Evolutionary conservation across 805 yeast species (phyloP).

Genomic region (Ascoidea tarda): DNA sequence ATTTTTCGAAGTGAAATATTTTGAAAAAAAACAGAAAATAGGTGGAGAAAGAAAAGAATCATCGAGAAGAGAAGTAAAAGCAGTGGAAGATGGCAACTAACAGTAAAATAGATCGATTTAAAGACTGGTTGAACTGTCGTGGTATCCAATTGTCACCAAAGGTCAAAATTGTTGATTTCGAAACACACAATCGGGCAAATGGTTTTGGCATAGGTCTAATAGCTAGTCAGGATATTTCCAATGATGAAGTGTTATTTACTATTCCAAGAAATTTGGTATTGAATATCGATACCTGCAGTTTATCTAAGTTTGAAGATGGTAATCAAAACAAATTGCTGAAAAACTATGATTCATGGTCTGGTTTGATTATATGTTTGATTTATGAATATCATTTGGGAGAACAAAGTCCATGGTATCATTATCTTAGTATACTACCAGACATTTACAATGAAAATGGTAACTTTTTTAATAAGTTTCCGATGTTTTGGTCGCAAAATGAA

Average conservation of each 20-base stretch:
- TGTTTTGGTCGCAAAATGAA: conserved; percentile 69
- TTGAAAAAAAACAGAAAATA: too few relatives aligned
- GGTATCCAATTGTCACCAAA: conserved; percentile 31
- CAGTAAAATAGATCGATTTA: too few relatives aligned
- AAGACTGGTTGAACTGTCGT: too few relatives aligned
- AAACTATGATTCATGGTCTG: conserved; percentile 58
- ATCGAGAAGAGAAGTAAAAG: too few relatives aligned
- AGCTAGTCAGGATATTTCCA: conserved; percentile 44
- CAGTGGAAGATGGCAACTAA: too few relatives aligned
- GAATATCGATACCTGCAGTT: conserved; percentile 42
- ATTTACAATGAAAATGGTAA: conserved; percentile 12
- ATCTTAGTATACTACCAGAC: conserved; percentile 57
- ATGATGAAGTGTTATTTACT: conserved; percentile 53
- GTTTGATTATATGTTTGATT: conserved; percentile 51
- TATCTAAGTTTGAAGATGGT: conserved; percentile 21
- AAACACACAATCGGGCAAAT: conserved; percentile 29
- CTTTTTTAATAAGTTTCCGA: conserved; percentile 40
- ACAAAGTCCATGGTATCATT: conserved; percentile 50
- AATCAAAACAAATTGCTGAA: conserved; percentile 21
- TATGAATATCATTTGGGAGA: conserved; percentile 38
- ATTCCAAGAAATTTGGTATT: conserved; percentile 49
- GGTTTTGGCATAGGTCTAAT: conserved; percentile 56
- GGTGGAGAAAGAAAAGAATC: too few relatives aligned
- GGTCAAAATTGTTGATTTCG: conserved; percentile 44
- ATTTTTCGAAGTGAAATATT: too few relatives aligned